A percentile compares a stretch with the other conserved stretches of the same genome.
Evolutionary conservation across 2,329 filamentous ascomycete genomes (phyloP).

Genomic region (Pseudogymnoascus sp.): DNA sequence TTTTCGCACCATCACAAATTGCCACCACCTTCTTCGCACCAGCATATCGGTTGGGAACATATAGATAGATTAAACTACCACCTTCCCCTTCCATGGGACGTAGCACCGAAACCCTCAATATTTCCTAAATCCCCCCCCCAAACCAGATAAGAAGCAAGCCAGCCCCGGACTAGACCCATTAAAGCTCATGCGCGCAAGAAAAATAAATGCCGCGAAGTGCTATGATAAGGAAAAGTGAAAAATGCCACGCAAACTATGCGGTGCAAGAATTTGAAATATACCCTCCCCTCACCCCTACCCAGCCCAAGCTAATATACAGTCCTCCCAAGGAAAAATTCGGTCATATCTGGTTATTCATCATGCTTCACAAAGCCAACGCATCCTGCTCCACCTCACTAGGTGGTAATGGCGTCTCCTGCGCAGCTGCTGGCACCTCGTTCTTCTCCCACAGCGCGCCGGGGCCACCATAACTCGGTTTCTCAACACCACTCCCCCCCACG

Average conservation of each 20-base stretch:
- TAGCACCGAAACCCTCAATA: too few relatives aligned
- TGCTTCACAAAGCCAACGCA: constrained; percentile 13
- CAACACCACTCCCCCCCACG: constrained; percentile 36
- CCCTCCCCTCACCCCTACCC: background rate
- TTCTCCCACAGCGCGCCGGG: constrained; percentile 47
- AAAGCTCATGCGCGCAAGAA: background rate
- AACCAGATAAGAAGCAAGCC: background rate
- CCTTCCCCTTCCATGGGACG: too few relatives aligned
- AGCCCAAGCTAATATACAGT: background rate
- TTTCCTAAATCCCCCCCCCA: too few relatives aligned
- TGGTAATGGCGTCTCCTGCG: constrained; percentile 30
- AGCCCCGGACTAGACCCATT: background rate
- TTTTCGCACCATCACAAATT: too few relatives aligned
- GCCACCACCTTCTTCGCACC: too few relatives aligned
- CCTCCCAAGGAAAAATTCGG: background rate
- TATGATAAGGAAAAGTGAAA: background rate
- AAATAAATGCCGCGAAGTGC: background rate
- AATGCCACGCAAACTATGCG: constrained; percentile 3
- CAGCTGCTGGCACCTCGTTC: constrained; percentile 35
- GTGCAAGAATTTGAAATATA: background rate
- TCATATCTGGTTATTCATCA: background rate
- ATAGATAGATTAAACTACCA: too few relatives aligned
- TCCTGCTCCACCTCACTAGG: constrained; percentile 29
- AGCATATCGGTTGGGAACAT: too few relatives aligned
- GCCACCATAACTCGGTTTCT: constrained; percentile 42